Evolutionary conservation across 1,284 basidiomycete genomes (phyloP), one percentile per base, ranked within the genome.

Genomic region (Naganishia sp.): DNA sequence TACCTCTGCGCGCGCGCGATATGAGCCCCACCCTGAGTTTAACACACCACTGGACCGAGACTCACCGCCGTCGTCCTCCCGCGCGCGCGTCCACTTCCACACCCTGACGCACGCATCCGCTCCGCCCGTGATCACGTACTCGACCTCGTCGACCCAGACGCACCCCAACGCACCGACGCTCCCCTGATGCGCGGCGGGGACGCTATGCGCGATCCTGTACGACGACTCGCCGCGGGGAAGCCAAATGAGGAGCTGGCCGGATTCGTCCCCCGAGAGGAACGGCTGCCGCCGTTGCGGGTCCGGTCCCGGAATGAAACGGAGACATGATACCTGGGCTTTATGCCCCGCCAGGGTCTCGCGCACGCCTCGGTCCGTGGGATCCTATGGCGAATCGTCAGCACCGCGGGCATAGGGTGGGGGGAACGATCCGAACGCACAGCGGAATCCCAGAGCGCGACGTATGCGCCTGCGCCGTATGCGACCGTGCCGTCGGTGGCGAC

Each of bases 381-480:
- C 82, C 86, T 89, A 43, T n/a, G 16, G 21, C 55, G 2, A 18
- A 45, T 21, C 53, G n/a, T 21, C 21, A 21, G 21, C 21, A n/a
- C 53, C 48, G 23, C 25, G 13, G 25, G 25, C 28, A 28, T 2
- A 15, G n/a, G 23, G n/a, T n/a, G 44, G 52, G 33, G 9, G 36
- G 55, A 60, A 44, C 39, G n/a, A 60, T 54, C 53, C 83, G 73
- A 68, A 85, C 85, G 65, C 36, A 39, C 36, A 9, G 83, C 79
- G 25, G 86, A 80, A 72, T 90, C 79, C 93, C 94, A 96, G 13
- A 95, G 78, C 6, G 88, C 87, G 28, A 96, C 78, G 23, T 89
- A 81, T 65, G 83, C 87, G n/a, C 86, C 87, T 0, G 90, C 86
- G 21, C 88, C 94, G 71, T 90, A 93, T 0, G 87, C 90, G 45